Conservation (phyloP, 768 basidiomycete species). For the Lentinula edodes region DNA sequence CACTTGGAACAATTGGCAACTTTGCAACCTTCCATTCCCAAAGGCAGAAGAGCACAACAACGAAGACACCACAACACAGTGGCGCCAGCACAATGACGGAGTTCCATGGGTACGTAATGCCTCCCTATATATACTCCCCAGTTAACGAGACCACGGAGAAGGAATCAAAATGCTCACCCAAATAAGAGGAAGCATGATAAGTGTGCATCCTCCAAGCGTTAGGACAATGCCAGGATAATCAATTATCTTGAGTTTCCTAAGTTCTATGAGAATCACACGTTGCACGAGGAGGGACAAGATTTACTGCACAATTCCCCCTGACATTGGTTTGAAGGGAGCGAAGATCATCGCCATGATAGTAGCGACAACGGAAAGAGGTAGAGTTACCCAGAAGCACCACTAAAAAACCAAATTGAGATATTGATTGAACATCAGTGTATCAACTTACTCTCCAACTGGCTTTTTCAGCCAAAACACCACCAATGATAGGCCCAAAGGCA, state of each 20-base stretch:
- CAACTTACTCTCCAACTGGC: conserved; percentile 52
- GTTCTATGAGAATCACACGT: background rate
- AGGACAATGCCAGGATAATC: conserved; percentile 59
- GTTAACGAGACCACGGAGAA: background rate
- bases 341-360: conserved; percentile 56
- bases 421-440: background rate
- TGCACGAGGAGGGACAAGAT: background rate
- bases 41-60: conserved; percentile 52
- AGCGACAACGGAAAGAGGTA: conserved; percentile 52
- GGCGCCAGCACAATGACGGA: conserved; percentile 61
- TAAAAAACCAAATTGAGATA: conserved; percentile 13
- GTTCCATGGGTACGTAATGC: conserved; percentile 66
- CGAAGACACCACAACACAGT: conserved; percentile 49
- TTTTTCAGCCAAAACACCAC: conserved; percentile 58
- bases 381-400: conserved; percentile 76
- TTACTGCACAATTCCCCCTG: conserved; percentile 50
- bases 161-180: conserved; percentile 40
- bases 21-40: conserved; percentile 71
- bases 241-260: conserved; percentile 60
- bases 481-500: conserved; percentile 61
- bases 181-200: conserved; percentile 65
- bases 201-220: conserved; percentile 53
- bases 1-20: conserved; percentile 71
- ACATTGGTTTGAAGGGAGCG: conserved; percentile 61
- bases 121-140: conserved; percentile 40